phyloP scores from a whole-genome alignment of 2,329 filamentous ascomycete species.

The Emericellopsis cladophorae region DNA sequence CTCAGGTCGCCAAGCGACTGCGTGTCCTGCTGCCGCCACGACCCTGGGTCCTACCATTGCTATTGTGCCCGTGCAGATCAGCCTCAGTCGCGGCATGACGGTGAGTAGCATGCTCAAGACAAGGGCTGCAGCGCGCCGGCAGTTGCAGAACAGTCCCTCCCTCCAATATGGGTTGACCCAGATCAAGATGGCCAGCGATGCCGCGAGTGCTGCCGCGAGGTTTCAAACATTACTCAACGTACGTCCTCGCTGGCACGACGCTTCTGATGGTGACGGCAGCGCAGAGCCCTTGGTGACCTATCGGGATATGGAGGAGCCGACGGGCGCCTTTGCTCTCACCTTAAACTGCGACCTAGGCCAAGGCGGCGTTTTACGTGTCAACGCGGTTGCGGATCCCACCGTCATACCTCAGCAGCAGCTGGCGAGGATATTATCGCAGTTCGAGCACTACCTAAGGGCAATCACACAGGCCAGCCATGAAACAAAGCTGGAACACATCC shows the following conservation, averaged over 20 bases:
- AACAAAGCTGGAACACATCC: neutral
- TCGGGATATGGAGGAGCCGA: neutral
- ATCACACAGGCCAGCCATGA: neutral
- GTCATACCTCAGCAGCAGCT: neutral
- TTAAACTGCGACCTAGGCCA: neutral
- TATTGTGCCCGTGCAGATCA: constrained; percentile 3
- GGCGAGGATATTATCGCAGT: neutral
- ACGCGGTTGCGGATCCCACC: neutral
- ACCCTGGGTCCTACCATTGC: constrained; percentile 3
- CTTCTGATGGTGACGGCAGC: neutral
- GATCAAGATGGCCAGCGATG: neutral
- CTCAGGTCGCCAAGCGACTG: constrained; percentile 1
- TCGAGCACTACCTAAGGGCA: neutral
- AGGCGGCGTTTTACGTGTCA: neutral
- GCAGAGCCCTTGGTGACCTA: neutral
- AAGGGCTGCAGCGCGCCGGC: constrained; percentile 15
- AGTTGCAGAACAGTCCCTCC: neutral
- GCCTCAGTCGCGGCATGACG: neutral
- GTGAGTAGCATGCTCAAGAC: constrained; percentile 33
- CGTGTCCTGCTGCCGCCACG: neutral
- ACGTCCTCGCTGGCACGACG: neutral
- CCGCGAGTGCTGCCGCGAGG: neutral
- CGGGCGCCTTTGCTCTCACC: neutral
- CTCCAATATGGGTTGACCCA: neutral
- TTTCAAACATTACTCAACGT: constrained; percentile 1